Evolutionary conservation across 1,284 basidiomycete genomes (phyloP).

Genomic region (Clitocybe nebularis): DNA sequence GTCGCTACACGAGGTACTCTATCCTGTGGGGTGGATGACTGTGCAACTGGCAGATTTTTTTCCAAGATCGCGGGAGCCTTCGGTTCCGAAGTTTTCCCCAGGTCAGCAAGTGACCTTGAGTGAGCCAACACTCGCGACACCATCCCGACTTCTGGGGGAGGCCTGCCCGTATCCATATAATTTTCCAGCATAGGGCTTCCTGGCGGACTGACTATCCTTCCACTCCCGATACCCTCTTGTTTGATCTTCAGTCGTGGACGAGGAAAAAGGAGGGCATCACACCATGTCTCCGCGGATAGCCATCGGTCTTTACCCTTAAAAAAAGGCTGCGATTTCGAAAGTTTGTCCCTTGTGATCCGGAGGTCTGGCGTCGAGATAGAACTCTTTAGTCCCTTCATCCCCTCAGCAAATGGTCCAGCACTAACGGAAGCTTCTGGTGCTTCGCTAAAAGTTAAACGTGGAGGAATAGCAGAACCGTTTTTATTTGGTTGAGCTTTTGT

Average conservation of each 20-base stretch:
- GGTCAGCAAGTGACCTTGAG: slow-evolving; percentile 43
- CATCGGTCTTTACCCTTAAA: slow-evolving; percentile 53
- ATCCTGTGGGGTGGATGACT: background rate
- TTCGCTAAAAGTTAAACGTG: slow-evolving; percentile 20
- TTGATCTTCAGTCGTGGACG: slow-evolving; percentile 61
- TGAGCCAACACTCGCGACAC: slow-evolving; percentile 40
- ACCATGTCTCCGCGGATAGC: slow-evolving; percentile 74
- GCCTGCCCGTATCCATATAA: slow-evolving; percentile 14
- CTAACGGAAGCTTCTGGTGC: slow-evolving; percentile 4
- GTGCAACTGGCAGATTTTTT: slow-evolving; percentile 5
- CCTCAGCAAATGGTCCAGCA: slow-evolving; percentile 5
- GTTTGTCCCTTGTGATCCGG: slow-evolving; percentile 23
- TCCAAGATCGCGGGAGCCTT: slow-evolving; percentile 2
- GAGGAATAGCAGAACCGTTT: too few species aligned
- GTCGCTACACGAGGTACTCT: slow-evolving; percentile 4
- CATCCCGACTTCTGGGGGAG: slow-evolving; percentile 22
- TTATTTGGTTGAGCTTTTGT: slow-evolving; percentile 1
- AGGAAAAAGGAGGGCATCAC: slow-evolving; percentile 71
- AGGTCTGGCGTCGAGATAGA: slow-evolving; percentile 65
- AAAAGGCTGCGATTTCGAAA: background rate
- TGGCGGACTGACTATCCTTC: slow-evolving; percentile 47
- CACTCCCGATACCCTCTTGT: slow-evolving; percentile 21
- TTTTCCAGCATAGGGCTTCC: slow-evolving; percentile 36
- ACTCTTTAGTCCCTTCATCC: slow-evolving; percentile 33
- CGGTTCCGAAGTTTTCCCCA: slow-evolving; percentile 7